These are phyloP conservation scores for Hortiboletus flavorubellus DNA, from an alignment of 768 basidiomycete genomes.

Conservation along the genomic window DNA sequence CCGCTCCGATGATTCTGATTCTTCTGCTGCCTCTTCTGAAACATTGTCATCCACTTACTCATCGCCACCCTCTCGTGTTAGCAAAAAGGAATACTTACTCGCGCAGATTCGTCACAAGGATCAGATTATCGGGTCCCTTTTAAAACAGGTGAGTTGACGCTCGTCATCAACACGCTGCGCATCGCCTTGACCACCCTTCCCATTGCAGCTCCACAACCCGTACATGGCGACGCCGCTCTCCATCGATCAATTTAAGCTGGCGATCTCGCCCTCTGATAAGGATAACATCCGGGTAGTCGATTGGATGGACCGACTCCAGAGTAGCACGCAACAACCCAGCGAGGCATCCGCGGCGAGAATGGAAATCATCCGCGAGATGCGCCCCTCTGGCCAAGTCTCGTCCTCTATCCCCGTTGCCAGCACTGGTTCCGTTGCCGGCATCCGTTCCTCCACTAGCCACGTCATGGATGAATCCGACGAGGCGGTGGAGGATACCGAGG, in stretches of 20 bases:
- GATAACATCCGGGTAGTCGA: constrained; percentile 66
- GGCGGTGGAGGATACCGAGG: constrained; percentile 31
- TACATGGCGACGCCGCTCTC: constrained; percentile 76
- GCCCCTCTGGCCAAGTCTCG: constrained; percentile 25
- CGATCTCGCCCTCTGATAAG: constrained; percentile 71
- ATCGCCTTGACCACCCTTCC: background rate
- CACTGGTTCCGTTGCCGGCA: background rate
- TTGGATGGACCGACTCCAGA: constrained; percentile 71
- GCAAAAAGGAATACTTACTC: constrained; percentile 83
- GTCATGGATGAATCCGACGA: constrained; percentile 38
- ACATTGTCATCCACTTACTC: constrained; percentile 36
- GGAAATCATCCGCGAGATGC: constrained; percentile 29
- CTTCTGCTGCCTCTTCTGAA: constrained; percentile 33
- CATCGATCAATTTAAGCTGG: constrained; percentile 75
- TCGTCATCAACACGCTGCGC: background rate
- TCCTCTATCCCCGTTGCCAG: background rate
- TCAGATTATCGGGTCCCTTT: constrained; percentile 76
- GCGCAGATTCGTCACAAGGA: constrained; percentile 88
- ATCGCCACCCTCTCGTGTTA: constrained; percentile 36
- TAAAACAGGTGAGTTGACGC: constrained; percentile 61
- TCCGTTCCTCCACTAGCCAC: background rate
- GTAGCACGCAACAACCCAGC: constrained; percentile 50
- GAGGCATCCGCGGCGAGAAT: constrained; percentile 33
- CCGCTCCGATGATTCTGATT: constrained; percentile 26
- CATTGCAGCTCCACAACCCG: constrained; percentile 59